These are phyloP conservation scores for Acanthamoeba castellanii DNA, from an alignment of 208 protist species.

Conservation along the genomic window DNA sequence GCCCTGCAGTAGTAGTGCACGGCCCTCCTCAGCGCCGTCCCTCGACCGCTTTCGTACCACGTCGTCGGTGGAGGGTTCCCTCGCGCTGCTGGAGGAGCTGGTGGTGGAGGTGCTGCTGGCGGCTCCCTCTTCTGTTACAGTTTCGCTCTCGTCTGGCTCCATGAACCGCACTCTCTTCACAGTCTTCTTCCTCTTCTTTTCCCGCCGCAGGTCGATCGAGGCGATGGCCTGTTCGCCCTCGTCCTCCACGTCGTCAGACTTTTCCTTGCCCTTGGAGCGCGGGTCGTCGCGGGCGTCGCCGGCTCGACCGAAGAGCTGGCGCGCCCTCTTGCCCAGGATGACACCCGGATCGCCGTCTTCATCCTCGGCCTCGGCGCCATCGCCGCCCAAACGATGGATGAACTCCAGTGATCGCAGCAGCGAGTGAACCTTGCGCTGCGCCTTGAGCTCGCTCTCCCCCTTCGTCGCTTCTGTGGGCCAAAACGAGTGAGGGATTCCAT, in stretches of 20 bases:
- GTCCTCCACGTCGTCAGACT: not conserved
- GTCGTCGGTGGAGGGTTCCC: not conserved
- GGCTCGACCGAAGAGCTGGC: not conserved
- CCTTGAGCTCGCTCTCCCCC: constrained; percentile 40
- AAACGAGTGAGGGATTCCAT: not conserved
- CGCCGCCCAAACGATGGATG: not conserved
- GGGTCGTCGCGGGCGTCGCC: not conserved
- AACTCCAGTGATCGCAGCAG: constrained; percentile 2
- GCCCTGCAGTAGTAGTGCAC: not conserved
- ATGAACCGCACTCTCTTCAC: constrained; percentile 10
- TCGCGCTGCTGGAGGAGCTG: not conserved
- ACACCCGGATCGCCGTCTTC: not conserved
- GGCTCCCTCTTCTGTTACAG: not conserved
- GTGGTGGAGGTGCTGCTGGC: too few species aligned
- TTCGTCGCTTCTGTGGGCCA: not conserved
- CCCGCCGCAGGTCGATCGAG: not conserved
- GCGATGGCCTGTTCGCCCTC: not conserved
- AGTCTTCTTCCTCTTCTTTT: not conserved
- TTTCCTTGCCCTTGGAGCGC: constrained; percentile 13
- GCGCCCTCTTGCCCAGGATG: not conserved
- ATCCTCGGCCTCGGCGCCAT: not conserved
- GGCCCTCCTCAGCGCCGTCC: not conserved
- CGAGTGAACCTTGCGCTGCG: constrained; percentile 57
- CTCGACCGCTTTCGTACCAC: not conserved
- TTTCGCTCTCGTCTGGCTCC: not conserved